phyloP scores from a whole-genome alignment of 768 basidiomycete species.

The Serpula lacrymans region DNA sequence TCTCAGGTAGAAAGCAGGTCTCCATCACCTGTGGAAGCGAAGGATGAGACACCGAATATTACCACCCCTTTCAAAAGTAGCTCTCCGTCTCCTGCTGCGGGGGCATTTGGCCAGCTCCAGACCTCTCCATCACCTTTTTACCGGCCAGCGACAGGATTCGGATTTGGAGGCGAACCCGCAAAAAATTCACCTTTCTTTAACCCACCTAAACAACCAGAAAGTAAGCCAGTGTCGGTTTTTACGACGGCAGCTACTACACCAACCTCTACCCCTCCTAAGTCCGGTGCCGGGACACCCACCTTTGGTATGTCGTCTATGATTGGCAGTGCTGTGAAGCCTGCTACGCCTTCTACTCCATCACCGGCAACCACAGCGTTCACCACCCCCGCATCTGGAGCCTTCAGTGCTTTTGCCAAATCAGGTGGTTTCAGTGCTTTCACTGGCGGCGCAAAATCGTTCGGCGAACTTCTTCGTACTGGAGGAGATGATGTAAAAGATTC shows the following conservation, averaged over 20 bases:
- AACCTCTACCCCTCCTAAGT: constrained; percentile 20
- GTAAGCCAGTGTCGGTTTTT: constrained; percentile 39
- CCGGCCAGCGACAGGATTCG: constrained; percentile 34
- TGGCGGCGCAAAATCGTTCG: constrained; percentile 51
- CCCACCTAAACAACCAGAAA: constrained; percentile 24
- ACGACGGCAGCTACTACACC: constrained; percentile 14
- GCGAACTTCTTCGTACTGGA: constrained; percentile 51
- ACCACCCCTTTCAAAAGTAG: constrained; percentile 17
- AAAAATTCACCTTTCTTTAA: constrained; percentile 56
- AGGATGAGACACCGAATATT: constrained; percentile 6
- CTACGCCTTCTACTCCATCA: constrained; percentile 7
- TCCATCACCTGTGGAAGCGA: constrained; percentile 17
- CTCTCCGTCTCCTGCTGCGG: constrained; percentile 21
- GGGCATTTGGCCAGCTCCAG: constrained; percentile 40
- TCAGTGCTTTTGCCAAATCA: constrained; percentile 25
- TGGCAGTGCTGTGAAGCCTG: constrained; percentile 15
- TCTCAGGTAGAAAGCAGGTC: constrained; percentile 23
- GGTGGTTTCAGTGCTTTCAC: constrained; percentile 52
- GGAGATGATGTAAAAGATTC: constrained; percentile 25
- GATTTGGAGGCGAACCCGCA: constrained; percentile 36
- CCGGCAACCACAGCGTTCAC: constrained; percentile 14
- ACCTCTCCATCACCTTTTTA: constrained; percentile 31
- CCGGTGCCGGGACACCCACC: constrained; percentile 20
- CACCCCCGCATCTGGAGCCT: constrained; percentile 16
- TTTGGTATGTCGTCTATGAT: constrained; percentile 39